phyloP scores from a whole-genome alignment of 495 filamentous ascomycete genomes.

The Annulohypoxylon nitens region DNA sequence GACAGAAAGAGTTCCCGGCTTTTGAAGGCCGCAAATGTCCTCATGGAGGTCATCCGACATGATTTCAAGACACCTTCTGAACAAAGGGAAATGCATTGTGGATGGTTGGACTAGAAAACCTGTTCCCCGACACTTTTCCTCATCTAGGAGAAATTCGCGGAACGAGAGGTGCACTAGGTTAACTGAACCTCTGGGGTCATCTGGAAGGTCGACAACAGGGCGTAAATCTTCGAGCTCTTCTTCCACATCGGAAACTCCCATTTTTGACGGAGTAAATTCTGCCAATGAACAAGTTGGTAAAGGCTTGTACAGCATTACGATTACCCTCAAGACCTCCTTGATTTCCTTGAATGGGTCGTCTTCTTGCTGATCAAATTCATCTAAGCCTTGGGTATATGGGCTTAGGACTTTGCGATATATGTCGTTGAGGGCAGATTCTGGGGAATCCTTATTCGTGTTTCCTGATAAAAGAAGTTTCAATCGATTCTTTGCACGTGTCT shows the following conservation, averaged over 20 bases:
- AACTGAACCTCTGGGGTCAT: background rate
- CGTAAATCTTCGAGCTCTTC: conserved; percentile 3
- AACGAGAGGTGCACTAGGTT: conserved; percentile 27
- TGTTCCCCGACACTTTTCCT: background rate
- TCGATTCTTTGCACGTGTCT: background rate
- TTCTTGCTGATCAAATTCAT: conserved; percentile 16
- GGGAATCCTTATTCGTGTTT: background rate
- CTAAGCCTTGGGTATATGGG: background rate
- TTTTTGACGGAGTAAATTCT: background rate
- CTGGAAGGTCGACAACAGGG: conserved; percentile 22
- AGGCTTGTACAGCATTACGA: conserved; percentile 18
- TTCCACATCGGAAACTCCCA: background rate
- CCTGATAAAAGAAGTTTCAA: conserved; percentile 8
- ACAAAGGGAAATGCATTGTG: conserved; percentile 6
- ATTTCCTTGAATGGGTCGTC: background rate
- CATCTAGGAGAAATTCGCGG: conserved; percentile 24
- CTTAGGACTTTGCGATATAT: conserved; percentile 25
- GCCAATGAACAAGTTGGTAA: conserved; percentile 13
- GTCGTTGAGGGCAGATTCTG: background rate
- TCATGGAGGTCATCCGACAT: conserved; percentile 21
- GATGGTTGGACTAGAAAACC: conserved; percentile 11
- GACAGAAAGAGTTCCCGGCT: conserved; percentile 7
- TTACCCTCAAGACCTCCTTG: conserved; percentile 21
- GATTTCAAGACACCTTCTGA: conserved; percentile 25
- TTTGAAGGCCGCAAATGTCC: conserved; percentile 28